Base-by-base conservation (phyloP, 257 asterid species). In the Anisodus acutangulus region DNA sequence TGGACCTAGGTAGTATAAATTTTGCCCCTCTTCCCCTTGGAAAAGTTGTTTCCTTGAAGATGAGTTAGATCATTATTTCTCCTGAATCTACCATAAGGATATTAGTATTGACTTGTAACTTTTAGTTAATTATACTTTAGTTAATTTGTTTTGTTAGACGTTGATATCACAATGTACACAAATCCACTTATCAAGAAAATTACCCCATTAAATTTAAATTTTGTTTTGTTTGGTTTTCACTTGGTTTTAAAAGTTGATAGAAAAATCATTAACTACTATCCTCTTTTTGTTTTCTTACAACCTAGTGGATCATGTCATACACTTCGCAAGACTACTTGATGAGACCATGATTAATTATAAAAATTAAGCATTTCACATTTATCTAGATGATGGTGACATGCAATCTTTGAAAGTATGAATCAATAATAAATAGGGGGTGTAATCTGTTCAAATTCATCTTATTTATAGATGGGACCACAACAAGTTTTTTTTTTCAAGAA, bases 361-460 rank as follows among this genome's bases (percentile, higher is more conserved):
- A 31, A 31, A 31, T 13, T 3, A 69, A 71, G 53, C 45, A 55
- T 84, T 81, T 84, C 60, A 82, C 10, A 74, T n/a, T 84, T 12
- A 45, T 76, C 53, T 76, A 12, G 7, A 53, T 76, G 66, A 81
- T 66, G 26, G 31, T 26, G 84, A 84, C 64, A 31, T 31, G 35
- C 80, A 67, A 79, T 79, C 39, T 39, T 51, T 68, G 79, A 43
- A 67, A 16, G 81, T 85, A 26, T 72, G 80, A 85, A 59, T 80
- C 88, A 85, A 83, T 85, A 85, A 85, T 37, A 55, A 45, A 69
- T 82, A 76, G 66, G 47, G 60, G 37, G 59, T 74, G 81, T 17
- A 45, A 82, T 72, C 19, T 43, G 85, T 80, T 22, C 66, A 83
- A 51, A 45, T 39, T 9, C 19, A 11, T 78, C 59, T 31, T 84